Base-by-base conservation (phyloP, 371 early-diverging fungal genomes). In the Sporodiniella umbellata region DNA sequence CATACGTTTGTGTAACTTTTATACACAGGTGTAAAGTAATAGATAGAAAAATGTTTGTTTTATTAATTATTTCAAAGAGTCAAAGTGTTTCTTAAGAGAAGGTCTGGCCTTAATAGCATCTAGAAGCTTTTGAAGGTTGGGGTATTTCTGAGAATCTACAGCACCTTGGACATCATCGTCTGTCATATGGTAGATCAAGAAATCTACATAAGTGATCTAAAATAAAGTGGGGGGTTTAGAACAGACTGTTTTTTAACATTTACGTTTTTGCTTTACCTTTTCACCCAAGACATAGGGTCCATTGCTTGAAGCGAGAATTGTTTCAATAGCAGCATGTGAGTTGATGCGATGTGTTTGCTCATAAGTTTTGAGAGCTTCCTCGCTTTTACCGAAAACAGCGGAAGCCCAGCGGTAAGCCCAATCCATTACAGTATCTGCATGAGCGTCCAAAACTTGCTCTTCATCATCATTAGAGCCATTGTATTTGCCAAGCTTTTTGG, bases 181-280 rank as follows among this genome's bases (percentile, higher is more conserved):
- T 8, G 63, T 15, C 10, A 33, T 40, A 19, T 58, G 58, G 24
- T 49, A 68, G 3, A 68, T 26, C 4, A 54, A 14, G 42, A 68
- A 68, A 28, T 68, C 68, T 18, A 50, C 53, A 30, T 68, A 68
- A n/a, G 61, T 31, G 15, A 64, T 60, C 26, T 52, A 35, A 35
- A 11, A 11, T n/a, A 4, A 2, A 5, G 15, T n/a, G 11, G 8
- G 15, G 2, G 5, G 15, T 35, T n/a, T 35, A 35, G 8, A 4
- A 14, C 5, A n/a, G n/a, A n/a, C n/a, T n/a, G n/a, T n/a, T n/a
- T n/a, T n/a, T n/a, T n/a, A n/a, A n/a, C n/a, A n/a, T 28, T 10
- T 28, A 7, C 30, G 4, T 35, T 35, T 14, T 35, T 12, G 7
- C 11, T 35, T 35, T 35, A 35, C 35, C 35, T 35, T 35, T 35